Evolutionary conservation across 2,329 filamentous ascomycete genomes (phyloP).

Genomic region (Epichloe sp.): DNA sequence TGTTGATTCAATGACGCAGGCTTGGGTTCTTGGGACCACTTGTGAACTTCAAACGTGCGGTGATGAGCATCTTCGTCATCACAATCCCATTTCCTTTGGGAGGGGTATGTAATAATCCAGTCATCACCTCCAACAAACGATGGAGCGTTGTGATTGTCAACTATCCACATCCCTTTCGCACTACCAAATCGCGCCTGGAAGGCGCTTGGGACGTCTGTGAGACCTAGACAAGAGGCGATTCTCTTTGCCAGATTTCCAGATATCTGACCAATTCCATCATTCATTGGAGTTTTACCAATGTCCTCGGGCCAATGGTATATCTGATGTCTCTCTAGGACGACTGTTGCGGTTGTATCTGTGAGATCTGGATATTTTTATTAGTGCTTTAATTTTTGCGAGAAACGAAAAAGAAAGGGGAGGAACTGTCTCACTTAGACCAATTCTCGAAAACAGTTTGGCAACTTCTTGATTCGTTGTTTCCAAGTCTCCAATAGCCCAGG

Average conservation of each 20-base stretch:
- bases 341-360: constrained; percentile 34
- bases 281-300: constrained; percentile 38
- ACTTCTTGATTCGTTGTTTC: constrained; percentile 32
- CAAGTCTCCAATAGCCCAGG: constrained; percentile 37
- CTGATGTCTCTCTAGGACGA: constrained; percentile 32
- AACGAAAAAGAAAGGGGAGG: neutral
- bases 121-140: constrained; percentile 25
- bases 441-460: constrained; percentile 45
- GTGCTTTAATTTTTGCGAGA: neutral
- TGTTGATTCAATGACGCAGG: constrained; percentile 51
- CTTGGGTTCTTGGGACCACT: constrained; percentile 17
- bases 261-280: constrained; percentile 53
- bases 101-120: constrained; percentile 55
- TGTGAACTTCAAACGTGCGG: constrained; percentile 53
- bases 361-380: constrained; percentile 27
- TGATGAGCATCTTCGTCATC: constrained; percentile 34
- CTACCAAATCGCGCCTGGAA: constrained; percentile 60
- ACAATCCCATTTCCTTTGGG: constrained; percentile 55
- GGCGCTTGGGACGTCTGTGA: constrained; percentile 43
- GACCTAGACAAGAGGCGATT: constrained; percentile 36
- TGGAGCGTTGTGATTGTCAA: constrained; percentile 25
- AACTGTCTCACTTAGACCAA: constrained; percentile 33
- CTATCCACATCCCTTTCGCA: constrained; percentile 65
- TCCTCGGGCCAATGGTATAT: constrained; percentile 28
- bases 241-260: constrained; percentile 44